Evolutionary conservation across 768 basidiomycete species (phyloP).

Genomic region (Trametes elegans): DNA sequence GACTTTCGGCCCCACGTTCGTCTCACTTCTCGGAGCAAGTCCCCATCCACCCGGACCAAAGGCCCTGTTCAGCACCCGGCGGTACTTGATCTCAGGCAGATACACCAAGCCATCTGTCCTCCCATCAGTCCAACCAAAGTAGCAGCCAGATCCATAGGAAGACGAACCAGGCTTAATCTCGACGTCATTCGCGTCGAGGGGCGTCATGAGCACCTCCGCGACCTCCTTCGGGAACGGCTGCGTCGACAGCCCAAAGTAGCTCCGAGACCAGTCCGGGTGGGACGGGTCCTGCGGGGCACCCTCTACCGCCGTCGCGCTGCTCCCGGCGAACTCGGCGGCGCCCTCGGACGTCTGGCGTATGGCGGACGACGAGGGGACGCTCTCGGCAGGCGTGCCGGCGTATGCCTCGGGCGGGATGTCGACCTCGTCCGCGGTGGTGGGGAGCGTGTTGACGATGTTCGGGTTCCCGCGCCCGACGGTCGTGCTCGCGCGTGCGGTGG

Average conservation of each 20-base stretch:
- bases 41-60: conserved; percentile 99
- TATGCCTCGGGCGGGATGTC: conserved; percentile 19
- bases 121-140: neutral
- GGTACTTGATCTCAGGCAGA: conserved; percentile 96
- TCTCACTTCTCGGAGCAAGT: conserved; percentile 89
- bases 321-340: conserved; percentile 8
- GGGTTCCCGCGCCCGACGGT: conserved; percentile 24
- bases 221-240: conserved; percentile 77
- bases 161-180: conserved; percentile 90
- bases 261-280: conserved; percentile 84
- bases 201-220: conserved; percentile 68
- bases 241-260: conserved; percentile 77
- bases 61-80: conserved; percentile 85
- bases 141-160: neutral
- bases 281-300: conserved; percentile 17
- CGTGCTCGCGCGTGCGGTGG: conserved; percentile 33
- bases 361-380: conserved; percentile 17
- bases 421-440: conserved; percentile 22
- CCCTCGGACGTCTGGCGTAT: neutral
- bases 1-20: conserved; percentile 81
- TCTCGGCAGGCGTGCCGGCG: conserved; percentile 12
- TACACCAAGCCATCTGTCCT: conserved; percentile 84
- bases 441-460: conserved; percentile 22
- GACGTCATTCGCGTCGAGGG: conserved; percentile 74
- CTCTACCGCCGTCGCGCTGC: neutral